Conservation (phyloP, 257 asterid species). For the Ocimum tenuiflorum region DNA sequence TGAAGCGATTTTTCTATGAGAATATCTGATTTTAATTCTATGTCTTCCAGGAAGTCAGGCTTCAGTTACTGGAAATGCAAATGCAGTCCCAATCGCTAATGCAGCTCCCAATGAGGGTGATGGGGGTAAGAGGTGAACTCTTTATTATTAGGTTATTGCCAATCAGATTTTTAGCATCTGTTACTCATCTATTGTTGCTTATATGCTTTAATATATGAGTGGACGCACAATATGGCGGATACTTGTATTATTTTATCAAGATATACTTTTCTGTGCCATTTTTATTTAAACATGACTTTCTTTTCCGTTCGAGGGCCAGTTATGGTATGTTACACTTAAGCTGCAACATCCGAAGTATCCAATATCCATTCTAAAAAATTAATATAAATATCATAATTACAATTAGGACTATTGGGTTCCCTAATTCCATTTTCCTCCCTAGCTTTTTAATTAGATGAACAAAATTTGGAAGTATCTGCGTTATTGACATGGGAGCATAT, state of each 20-base stretch:
- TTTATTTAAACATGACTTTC: too few relatives aligned
- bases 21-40: slow-evolving; percentile 7
- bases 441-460: not conserved
- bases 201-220: not conserved
- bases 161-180: not conserved
- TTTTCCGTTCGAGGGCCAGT: too few relatives aligned
- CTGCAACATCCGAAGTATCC: not conserved
- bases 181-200: not conserved
- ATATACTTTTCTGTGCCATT: not conserved
- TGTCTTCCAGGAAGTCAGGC: slow-evolving; percentile 39
- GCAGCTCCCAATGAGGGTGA: slow-evolving; percentile 38
- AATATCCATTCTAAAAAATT: not conserved
- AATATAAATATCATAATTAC: not conserved
- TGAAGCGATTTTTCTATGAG: not conserved
- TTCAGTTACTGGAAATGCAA: slow-evolving; percentile 33
- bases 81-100: slow-evolving; percentile 22
- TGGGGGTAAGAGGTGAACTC: slow-evolving; percentile 41
- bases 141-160: slow-evolving; percentile 12
- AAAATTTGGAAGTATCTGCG: not conserved
- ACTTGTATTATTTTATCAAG: not conserved
- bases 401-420: not conserved
- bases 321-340: not conserved
- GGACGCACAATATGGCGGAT: not conserved
- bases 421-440: not conserved
- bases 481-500: not conserved